Evolutionary conservation across 805 yeast genomes (phyloP).

Genomic region (Myxozyma sirexii): DNA sequence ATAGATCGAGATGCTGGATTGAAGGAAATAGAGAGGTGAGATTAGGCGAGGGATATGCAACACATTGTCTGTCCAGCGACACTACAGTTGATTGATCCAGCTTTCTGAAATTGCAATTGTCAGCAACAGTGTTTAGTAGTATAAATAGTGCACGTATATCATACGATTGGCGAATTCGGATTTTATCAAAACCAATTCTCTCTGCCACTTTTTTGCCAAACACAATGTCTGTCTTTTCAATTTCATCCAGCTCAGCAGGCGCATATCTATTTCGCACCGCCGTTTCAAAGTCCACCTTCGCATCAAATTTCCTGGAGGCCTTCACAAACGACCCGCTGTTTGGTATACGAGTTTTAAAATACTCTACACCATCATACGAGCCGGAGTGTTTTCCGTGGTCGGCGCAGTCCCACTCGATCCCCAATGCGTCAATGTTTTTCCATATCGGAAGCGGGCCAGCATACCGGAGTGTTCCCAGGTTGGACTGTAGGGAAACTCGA

Average conservation of each 20-base stretch:
- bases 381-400: conserved; percentile 77
- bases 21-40: conserved; percentile 18
- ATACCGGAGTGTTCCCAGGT: conserved; percentile 62
- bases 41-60: conserved; percentile 38
- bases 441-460: conserved; percentile 66
- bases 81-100: conserved; percentile 51
- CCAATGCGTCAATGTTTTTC: conserved; percentile 60
- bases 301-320: conserved; percentile 42
- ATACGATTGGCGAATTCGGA: conserved; percentile 18
- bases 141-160: too few species aligned
- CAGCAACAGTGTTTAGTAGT: too few species aligned
- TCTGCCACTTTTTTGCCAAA: conserved; percentile 64
- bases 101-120: conserved; percentile 37
- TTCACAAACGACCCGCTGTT: conserved; percentile 69
- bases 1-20: conserved; percentile 53
- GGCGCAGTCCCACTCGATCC: conserved; percentile 84
- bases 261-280: conserved; percentile 59
- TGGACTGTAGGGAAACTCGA: conserved; percentile 22
- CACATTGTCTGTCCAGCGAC: conserved; percentile 52
- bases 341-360: conserved; percentile 52
- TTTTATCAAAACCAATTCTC: conserved; percentile 64
- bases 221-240: conserved; percentile 42
- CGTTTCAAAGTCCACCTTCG: conserved; percentile 44
- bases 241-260: conserved; percentile 39
- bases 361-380: conserved; percentile 51